phyloP scores from a whole-genome alignment of 371 early-diverging fungal species.

The Zancudomyces culisetae region DNA sequence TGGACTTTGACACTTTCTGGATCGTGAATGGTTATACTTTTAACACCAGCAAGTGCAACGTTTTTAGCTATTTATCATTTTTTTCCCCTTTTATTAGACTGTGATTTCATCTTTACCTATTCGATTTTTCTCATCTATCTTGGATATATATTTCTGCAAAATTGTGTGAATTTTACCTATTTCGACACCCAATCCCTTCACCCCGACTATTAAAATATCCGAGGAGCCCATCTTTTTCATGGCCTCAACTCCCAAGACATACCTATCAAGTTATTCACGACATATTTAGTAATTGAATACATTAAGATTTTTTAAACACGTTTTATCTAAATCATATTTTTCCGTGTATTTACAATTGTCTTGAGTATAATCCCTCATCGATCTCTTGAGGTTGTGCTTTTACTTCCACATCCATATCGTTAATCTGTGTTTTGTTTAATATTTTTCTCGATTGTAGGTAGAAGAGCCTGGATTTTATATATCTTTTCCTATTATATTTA shows the following conservation, averaged over 20 bases:
- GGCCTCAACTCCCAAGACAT: constrained; percentile 98
- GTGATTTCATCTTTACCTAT: not conserved
- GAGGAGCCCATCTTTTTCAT: constrained; percentile 97
- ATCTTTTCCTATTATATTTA: no score
- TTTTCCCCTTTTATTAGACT: not conserved
- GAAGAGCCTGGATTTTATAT: no score
- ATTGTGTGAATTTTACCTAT: constrained; percentile 24
- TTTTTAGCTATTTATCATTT: constrained; percentile 62
- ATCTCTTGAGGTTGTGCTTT: constrained; percentile 27
- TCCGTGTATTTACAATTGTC: constrained; percentile 71
- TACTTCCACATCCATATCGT: not conserved
- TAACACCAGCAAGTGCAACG: constrained; percentile 96
- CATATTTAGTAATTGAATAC: not conserved
- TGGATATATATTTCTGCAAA: no score
- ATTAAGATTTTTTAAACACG: not conserved
- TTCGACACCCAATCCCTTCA: constrained; percentile 96
- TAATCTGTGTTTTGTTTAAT: no score
- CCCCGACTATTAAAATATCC: constrained; percentile 91
- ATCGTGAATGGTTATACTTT: constrained; percentile 91
- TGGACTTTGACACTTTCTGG: constrained; percentile 42
- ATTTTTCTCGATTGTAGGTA: no score
- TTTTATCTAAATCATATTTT: not conserved
- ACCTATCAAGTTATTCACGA: constrained; percentile 34
- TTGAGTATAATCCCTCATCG: constrained; percentile 91
- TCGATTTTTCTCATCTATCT: no score